Evolutionary conservation across 257 asterid species (phyloP).

Genomic region (Solanum ahanhuiri): DNA sequence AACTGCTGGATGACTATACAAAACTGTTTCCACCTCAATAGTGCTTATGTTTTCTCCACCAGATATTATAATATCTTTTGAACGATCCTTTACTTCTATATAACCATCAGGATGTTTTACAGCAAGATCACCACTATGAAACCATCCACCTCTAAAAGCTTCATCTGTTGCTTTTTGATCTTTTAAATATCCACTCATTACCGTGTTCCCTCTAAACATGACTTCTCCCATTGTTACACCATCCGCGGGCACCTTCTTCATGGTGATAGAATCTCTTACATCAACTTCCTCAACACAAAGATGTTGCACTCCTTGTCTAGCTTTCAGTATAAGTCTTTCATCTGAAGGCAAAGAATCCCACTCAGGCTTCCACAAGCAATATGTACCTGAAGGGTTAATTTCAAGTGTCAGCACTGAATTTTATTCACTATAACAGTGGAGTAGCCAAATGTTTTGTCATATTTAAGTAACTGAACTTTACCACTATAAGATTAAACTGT

Average conservation of each 20-base stretch:
- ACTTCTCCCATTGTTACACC: background rate
- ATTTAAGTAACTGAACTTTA: background rate
- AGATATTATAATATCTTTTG: background rate
- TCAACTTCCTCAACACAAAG: background rate
- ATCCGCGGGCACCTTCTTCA: background rate
- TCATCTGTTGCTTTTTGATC: background rate
- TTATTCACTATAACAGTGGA: background rate
- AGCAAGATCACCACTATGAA: background rate
- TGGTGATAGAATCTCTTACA: background rate
- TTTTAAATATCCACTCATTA: background rate
- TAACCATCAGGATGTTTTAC: background rate
- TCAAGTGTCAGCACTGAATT: background rate
- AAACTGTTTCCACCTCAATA: background rate
- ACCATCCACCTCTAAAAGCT: background rate
- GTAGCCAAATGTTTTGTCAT: background rate
- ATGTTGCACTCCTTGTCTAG: background rate
- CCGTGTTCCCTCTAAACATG: background rate
- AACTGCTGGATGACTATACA: background rate
- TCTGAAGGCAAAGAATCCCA: background rate
- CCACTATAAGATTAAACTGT: background rate
- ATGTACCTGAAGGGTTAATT: background rate
- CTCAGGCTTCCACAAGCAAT: conserved; percentile 1
- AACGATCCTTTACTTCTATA: background rate
- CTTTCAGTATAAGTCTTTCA: background rate
- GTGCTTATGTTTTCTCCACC: background rate